Conservation (phyloP, 768 basidiomycete genomes). For the Lactifluus piperatus region DNA sequence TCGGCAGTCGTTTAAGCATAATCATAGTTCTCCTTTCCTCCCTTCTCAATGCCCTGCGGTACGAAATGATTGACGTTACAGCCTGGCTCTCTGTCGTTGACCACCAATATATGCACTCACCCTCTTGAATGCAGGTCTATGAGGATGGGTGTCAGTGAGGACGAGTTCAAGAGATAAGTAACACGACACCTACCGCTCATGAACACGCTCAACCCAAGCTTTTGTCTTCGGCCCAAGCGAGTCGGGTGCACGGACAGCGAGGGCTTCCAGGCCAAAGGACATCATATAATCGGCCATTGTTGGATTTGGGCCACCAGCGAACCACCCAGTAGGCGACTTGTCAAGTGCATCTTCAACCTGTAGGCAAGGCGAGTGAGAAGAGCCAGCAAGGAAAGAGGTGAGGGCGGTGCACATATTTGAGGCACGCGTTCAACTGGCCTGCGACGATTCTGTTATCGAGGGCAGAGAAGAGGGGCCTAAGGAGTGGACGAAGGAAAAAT, state of each 20-base stretch:
- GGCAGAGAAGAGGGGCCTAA: slow-evolving; percentile 25
- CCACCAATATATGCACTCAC: slow-evolving; percentile 20
- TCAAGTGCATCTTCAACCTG: slow-evolving; percentile 12
- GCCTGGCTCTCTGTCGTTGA: neutral
- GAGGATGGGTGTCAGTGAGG: neutral
- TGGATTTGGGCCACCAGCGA: slow-evolving; percentile 35
- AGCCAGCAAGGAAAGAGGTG: neutral
- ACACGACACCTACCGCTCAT: slow-evolving; percentile 27
- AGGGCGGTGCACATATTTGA: slow-evolving; percentile 23
- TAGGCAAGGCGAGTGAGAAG: slow-evolving; percentile 4
- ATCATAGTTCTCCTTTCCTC: slow-evolving; percentile 20
- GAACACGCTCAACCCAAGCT: slow-evolving; percentile 32
- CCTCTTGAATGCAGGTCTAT: slow-evolving; percentile 28
- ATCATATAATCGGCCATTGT: slow-evolving; percentile 41
- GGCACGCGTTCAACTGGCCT: slow-evolving; percentile 26
- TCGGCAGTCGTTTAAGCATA: neutral
- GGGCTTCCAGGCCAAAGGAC: slow-evolving; percentile 32
- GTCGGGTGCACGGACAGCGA: slow-evolving; percentile 15
- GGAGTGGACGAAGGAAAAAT: slow-evolving; percentile 31
- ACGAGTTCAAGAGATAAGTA: neutral
- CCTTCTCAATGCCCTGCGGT: slow-evolving; percentile 23
- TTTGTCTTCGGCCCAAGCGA: slow-evolving; percentile 29
- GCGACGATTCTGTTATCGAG: slow-evolving; percentile 24
- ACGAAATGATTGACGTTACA: neutral
- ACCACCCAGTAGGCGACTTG: slow-evolving; percentile 22